Base-by-base conservation (phyloP, 164 flowering plant genomes). In the Warburgia ugandensis region DNA sequence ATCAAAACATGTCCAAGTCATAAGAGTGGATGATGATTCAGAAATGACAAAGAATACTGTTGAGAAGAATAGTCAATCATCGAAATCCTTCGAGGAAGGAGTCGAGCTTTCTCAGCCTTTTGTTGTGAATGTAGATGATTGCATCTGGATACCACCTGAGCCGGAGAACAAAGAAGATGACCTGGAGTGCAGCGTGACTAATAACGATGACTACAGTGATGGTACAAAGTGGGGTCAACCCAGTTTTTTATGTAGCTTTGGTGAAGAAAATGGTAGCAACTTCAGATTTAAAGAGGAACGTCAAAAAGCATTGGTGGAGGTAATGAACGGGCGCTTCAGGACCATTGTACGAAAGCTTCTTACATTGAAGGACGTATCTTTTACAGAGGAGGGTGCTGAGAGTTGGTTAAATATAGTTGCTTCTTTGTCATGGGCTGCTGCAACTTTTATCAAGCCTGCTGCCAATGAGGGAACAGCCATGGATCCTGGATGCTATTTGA, bases 381-480 rank as follows among this genome's bases (percentile, higher is more conserved):
- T 60, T 43, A 53, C 66, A 3, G 67, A 48, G 28, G 65, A 70
- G 23, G 71, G 68, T 51, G 77, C 64, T 60, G 77, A 72, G 56
- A 78, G 48, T 65, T 94, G 99, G 99, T 73, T 72, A 20, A 88
- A 89, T 52, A 70, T 81, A 59, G 81, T 94, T 55, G 66, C 83
- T 60, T 71, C 74, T 48, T 70, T 94, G 56, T 80, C 92, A 22
- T 89, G 96, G 99, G 80, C 83, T 65, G 97, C 99, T 57, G 97
- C 96, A 30, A 65, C 61, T 28, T 80, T 78, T 68, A 63, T 89
- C 54, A 89, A 75, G 68, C 88, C 83, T 54, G 86, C 68, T 52
- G 67, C 79, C 19, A 40, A 41, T 56, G 81, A 70, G 50, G 79
- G 81, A 20, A 84, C 77, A 55, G 69, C 76, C 45, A 68, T 81